Conservation (phyloP, 1,284 basidiomycete genomes). For the Ceratobasidium sp. region DNA sequence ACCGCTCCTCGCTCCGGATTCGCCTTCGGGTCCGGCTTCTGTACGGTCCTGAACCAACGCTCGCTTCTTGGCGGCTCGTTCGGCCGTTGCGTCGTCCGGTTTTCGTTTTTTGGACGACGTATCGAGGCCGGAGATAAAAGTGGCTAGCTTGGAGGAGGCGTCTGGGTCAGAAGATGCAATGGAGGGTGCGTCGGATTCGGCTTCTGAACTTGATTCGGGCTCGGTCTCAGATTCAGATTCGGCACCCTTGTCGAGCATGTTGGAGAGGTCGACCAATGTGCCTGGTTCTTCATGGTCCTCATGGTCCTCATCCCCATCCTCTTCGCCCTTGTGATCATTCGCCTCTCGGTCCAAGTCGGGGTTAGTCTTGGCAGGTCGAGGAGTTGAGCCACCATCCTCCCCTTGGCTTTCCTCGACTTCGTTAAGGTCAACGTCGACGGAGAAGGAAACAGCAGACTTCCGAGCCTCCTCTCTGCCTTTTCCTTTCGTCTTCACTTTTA, state of each 20-base stretch:
- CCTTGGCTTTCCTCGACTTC: slow-evolving; percentile 59
- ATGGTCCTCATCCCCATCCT: slow-evolving; percentile 45
- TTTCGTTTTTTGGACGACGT: slow-evolving; percentile 73
- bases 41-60: slow-evolving; percentile 72
- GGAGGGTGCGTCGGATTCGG: slow-evolving; percentile 55
- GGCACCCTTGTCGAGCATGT: slow-evolving; percentile 63
- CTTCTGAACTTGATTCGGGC: slow-evolving; percentile 32
- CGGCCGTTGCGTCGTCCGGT: slow-evolving; percentile 53
- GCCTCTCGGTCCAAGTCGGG: slow-evolving; percentile 45
- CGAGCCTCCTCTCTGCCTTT: slow-evolving; percentile 20
- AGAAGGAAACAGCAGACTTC: slow-evolving; percentile 54
- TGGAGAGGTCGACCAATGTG: slow-evolving; percentile 66
- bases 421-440: slow-evolving; percentile 65
- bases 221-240: slow-evolving; percentile 46
- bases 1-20: slow-evolving; percentile 62
- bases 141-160: slow-evolving; percentile 67
- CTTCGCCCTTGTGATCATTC: slow-evolving; percentile 44
- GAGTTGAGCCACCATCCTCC: slow-evolving; percentile 40
- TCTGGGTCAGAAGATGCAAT: slow-evolving; percentile 66
- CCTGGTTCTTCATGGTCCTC: slow-evolving; percentile 45
- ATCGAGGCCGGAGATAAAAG: slow-evolving; percentile 75
- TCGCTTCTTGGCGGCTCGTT: slow-evolving; percentile 57
- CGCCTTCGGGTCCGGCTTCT: slow-evolving; percentile 76
- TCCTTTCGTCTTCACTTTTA: slow-evolving; percentile 40
- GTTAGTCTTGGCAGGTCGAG: slow-evolving; percentile 25